Base-by-base conservation (phyloP, 1,139 yeast species). In the Debaryomycetaceae sp. region DNA sequence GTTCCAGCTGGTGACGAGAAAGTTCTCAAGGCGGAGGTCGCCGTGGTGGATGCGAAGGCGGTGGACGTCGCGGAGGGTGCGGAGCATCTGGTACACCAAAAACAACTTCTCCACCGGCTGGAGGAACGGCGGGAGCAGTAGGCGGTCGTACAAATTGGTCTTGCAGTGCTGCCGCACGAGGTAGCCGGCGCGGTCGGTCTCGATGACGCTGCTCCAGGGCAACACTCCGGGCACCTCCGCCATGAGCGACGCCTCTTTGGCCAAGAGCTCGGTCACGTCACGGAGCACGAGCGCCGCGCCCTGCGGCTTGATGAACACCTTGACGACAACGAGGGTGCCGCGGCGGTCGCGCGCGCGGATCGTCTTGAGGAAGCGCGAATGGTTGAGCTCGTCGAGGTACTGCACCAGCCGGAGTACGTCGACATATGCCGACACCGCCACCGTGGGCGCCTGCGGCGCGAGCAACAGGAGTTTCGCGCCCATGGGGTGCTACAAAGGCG, bases 171-270 rank as follows among this genome's bases (percentile, higher is more conserved):
- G 97, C 35, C 98, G 70, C 34, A 89, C 77, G 31, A 89, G 57
- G 55, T 91, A 93, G 0, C 94, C 95, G 0, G 97, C 97, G 32
- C 96, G 66, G 36, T 84, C 95, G 0, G 96, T 86, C 49, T 89
- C 96, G 16, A 88, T 68, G 27, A 91, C 61, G 37, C 80, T 73
- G 35, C 75, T 66, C 58, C 81, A 89, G 3, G 94, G 83, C 16
- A 86, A 53, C 2, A 78, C 80, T 44, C 81, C 83, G 9, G 9
- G 23, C 7, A 22, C 19, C 5, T 24, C 17, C 2, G 65, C 51
- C 16, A 81, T 45, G 37, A 69, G 44, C 3, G 60, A 50, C 2
- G 65, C 48, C 36, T 57, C 62, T 35, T 46, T 51, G 43, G 65
- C 54, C 47, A 62, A 26, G 44, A 54, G 29, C 54, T 67, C 58